phyloP scores from a whole-genome alignment of 768 basidiomycete genomes.

The Boletus coccyginus region DNA sequence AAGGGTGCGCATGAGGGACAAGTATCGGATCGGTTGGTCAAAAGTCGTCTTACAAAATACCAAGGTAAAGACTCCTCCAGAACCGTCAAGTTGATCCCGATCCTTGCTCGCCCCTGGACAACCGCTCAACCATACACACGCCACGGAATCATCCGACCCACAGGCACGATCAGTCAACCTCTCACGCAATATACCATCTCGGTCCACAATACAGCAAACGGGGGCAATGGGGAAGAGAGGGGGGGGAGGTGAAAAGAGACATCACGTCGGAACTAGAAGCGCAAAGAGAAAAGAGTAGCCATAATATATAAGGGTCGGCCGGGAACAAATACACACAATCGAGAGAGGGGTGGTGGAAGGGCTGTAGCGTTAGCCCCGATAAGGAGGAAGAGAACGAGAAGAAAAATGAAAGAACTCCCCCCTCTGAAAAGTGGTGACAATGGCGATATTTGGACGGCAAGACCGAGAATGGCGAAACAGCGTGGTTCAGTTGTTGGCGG shows the following conservation, averaged over 20 bases:
- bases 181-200: constrained; percentile 12
- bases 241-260: constrained; percentile 8
- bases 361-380: constrained; percentile 13
- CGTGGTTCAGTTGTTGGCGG: constrained; percentile 8
- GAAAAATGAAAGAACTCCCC: constrained; percentile 13
- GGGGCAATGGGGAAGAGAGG: neutral
- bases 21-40: constrained; percentile 7
- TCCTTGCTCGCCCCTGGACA: constrained; percentile 7
- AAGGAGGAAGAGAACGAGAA: constrained; percentile 10
- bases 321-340: constrained; percentile 24
- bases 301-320: constrained; percentile 30
- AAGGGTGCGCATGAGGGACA: neutral
- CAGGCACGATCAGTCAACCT: constrained; percentile 15
- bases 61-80: constrained; percentile 1
- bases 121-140: neutral
- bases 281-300: constrained; percentile 20
- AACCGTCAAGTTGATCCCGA: constrained; percentile 7
- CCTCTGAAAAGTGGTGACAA: constrained; percentile 3
- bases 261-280: constrained; percentile 20
- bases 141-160: constrained; percentile 13
- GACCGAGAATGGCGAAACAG: constrained; percentile 15
- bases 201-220: constrained; percentile 17
- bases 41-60: constrained; percentile 7
- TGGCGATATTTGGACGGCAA: constrained; percentile 14
- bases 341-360: constrained; percentile 3